A percentile compares a stretch with the other conserved stretches of the same genome.
These are phyloP conservation scores for Luzula sylvatica DNA, from an alignment of 176 grass and related monocot genomes.

Conservation along the genomic window DNA sequence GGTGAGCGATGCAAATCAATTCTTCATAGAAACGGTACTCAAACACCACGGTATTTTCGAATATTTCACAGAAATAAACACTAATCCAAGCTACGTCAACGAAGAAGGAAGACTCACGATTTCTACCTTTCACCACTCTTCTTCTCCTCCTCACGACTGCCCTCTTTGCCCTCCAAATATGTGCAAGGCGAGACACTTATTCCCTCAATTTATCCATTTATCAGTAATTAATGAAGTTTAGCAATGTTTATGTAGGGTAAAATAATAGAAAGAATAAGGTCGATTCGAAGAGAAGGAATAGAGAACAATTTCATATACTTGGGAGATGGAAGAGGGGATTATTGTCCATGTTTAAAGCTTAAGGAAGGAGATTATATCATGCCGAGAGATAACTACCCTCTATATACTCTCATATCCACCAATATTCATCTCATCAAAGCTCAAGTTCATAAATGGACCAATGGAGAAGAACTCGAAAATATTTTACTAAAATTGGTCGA, in stretches of 20 bases:
- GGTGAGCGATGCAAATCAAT: conserved; percentile 74
- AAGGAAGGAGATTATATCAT: conserved; percentile 58
- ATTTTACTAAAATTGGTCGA: conserved; percentile 37
- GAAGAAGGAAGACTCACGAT: conserved; percentile 55
- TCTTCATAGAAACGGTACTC: conserved; percentile 81
- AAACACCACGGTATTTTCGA: conserved; percentile 48
- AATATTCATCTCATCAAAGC: conserved; percentile 50
- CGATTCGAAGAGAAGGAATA: conserved; percentile 9
- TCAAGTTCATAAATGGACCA: conserved; percentile 51
- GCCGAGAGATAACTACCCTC: conserved; percentile 63
- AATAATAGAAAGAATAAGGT: conserved; percentile 55
- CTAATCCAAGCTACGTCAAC: conserved; percentile 51
- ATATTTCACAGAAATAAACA: conserved; percentile 65
- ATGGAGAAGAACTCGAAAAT: conserved; percentile 31
- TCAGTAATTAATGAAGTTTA: not conserved
- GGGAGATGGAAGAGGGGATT: conserved; percentile 65
- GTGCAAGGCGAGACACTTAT: conserved; percentile 83
- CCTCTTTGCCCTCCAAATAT: conserved; percentile 71
- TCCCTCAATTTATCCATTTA: conserved; percentile 11
- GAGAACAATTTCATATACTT: conserved; percentile 51
- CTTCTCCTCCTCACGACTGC: conserved; percentile 41
- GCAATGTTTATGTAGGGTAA: conserved; percentile 36
- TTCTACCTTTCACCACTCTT: conserved; percentile 48
- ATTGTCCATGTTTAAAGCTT: conserved; percentile 64
- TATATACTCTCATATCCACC: conserved; percentile 50